Evolutionary conservation across 257 asterid genomes (phyloP).

Genomic region (Mitragyna speciosa): DNA sequence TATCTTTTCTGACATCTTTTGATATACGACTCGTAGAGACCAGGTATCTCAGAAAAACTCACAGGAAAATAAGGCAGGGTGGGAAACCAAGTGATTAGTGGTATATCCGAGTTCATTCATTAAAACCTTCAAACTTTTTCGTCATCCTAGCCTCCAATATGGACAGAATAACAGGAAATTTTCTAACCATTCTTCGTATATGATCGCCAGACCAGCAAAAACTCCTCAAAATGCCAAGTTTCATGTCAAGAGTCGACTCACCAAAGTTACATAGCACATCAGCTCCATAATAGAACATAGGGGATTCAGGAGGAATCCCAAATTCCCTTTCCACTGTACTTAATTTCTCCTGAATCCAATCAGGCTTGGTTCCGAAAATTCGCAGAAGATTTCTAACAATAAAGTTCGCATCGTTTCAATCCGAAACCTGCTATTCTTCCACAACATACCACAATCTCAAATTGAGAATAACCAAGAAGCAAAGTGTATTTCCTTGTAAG

Average conservation of each 20-base stretch:
- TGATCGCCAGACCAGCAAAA: slow-evolving; percentile 30
- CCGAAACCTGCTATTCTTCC: slow-evolving; percentile 5
- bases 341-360: slow-evolving; percentile 13
- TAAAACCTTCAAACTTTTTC: background rate
- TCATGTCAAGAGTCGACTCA: slow-evolving; percentile 12
- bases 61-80: slow-evolving; percentile 12
- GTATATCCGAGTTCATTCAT: background rate
- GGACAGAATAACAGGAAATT: background rate
- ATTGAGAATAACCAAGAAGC: no score
- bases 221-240: slow-evolving; percentile 23
- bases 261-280: background rate
- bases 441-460: no score
- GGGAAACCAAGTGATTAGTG: slow-evolving; percentile 7
- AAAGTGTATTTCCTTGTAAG: no score
- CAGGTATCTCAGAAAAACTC: slow-evolving; percentile 18
- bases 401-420: slow-evolving; percentile 1
- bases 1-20: background rate
- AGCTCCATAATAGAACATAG: slow-evolving; percentile 29
- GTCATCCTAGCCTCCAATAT: slow-evolving; percentile 5
- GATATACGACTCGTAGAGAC: background rate
- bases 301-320: slow-evolving; percentile 19
- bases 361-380: background rate
- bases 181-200: slow-evolving; percentile 5
- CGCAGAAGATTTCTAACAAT: background rate
- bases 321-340: slow-evolving; percentile 25